These are phyloP conservation scores for Candida gigantensis DNA, from an alignment of 1,139 yeast genomes.

Conservation along the genomic window DNA sequence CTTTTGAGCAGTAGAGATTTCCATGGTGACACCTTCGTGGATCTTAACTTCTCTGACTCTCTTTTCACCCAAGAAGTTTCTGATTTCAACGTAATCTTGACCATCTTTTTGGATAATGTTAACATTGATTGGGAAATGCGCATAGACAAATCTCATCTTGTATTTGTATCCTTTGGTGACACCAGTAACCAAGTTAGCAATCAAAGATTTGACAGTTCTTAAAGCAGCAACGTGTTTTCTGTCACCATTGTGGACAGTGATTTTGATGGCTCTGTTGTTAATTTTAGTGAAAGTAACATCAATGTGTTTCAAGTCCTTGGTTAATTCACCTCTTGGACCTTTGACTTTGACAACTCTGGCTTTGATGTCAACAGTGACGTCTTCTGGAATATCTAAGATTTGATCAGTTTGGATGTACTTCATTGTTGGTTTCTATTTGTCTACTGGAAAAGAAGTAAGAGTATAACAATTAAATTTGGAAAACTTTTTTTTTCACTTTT, in stretches of 20 bases:
- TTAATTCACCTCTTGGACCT: conserved; percentile 98
- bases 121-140: conserved; percentile 99
- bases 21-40: conserved; percentile 86
- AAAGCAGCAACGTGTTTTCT: conserved; percentile 99
- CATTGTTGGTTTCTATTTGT: conserved; percentile 41
- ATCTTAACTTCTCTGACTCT: conserved; percentile 85
- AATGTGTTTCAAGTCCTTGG: conserved; percentile 91
- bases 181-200: conserved; percentile 95
- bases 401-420: conserved; percentile 96
- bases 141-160: conserved; percentile 99
- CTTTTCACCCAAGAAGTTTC: conserved; percentile 99
- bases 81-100: conserved; percentile 82
- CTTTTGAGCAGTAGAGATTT: conserved; percentile 81
- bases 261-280: conserved; percentile 71
- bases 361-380: conserved; percentile 87
- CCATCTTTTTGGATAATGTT: conserved; percentile 80
- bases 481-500: conserved; percentile 3
- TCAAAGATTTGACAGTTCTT: conserved; percentile 96
- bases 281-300: conserved; percentile 89
- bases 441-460: not conserved
- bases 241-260: conserved; percentile 98
- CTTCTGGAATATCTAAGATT: conserved; percentile 89
- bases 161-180: conserved; percentile 99
- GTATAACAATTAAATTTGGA: conserved; percentile 4
- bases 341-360: conserved; percentile 88